Base-by-base conservation (phyloP, 208 protist genomes). In the Lotmaria passim region DNA sequence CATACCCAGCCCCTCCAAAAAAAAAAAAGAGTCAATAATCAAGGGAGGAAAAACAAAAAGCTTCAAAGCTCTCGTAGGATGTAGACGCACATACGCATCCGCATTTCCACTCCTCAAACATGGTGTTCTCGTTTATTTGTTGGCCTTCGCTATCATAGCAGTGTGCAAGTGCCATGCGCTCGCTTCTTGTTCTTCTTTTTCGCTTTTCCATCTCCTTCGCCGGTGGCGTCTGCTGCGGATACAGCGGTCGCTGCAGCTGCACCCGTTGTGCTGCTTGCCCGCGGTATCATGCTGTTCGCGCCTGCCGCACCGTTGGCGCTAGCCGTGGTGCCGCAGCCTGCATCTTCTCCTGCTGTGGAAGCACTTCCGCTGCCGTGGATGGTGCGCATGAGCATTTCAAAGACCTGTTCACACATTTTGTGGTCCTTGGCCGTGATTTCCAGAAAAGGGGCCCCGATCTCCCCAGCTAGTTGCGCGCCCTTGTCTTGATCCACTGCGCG, bases 391-490 rank as follows among this genome's bases (percentile, higher is more conserved):
- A 93, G 69, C 0, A 44, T 75, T 41, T 81, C 60, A 52, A 93
- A 93, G 1, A 87, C 79, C 1, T 73, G 19, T 59, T 82, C 73
- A 7, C 84, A 77, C 58, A 74, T 85, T 0, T 17, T 21, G 58
- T 69, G 47, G 33, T 82, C 83, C 41, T 89, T 93, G 8, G 91
- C 89, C 6, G 83, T 86, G n/a, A 87, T 81, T 46, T 94, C 89
- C 4, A 84, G 55, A 64, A 96, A 93, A 6, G 77, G 60, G 34
- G 78, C 88, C 0, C 67, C 63, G 31, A 73, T 60, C 44, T 85
- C 59, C 7, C 67, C 36, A 0, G 85, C 87, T 33, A 84, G 57
- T 57, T 83, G 51, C 39, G 51, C 51, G 0, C 82, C 91, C 11
- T 79, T 71, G 36, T 78, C 77, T n/a, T 44, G 52, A 23, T 43